A percentile compares a stretch with the other conserved stretches of the same genome.
Evolutionary conservation across 1,284 basidiomycete species (phyloP).

Genomic region (Ceratorhiza oryzae-sativae): DNA sequence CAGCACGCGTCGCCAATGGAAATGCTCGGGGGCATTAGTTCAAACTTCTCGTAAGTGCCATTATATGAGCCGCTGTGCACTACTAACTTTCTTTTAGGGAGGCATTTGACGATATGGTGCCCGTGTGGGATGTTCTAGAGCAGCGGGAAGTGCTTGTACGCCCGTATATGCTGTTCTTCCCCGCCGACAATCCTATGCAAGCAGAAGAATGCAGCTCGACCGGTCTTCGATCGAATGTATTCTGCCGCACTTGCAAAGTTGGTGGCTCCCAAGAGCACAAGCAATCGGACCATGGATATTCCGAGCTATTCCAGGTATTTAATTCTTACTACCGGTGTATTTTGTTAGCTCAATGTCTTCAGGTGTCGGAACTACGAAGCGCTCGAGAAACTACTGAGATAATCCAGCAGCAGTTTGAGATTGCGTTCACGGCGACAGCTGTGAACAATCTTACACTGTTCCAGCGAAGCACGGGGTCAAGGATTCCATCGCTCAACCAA

Average conservation of each 20-base stretch:
- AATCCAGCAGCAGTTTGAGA: slow-evolving; percentile 1
- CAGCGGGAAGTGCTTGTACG: slow-evolving; percentile 45
- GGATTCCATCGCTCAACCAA: slow-evolving; percentile 13
- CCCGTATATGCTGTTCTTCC: neutral
- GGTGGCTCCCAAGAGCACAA: slow-evolving; percentile 36
- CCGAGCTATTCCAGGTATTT: slow-evolving; percentile 35
- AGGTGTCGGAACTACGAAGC: neutral
- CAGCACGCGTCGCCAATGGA: slow-evolving; percentile 22
- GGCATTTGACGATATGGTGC: slow-evolving; percentile 25
- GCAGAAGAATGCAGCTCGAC: slow-evolving; percentile 23
- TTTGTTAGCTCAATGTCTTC: neutral
- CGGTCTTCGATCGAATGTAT: slow-evolving; percentile 12
- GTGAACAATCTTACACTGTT: neutral
- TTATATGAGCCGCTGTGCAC: neutral
- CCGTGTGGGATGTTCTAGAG: slow-evolving; percentile 45
- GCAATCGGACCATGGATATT: slow-evolving; percentile 31
- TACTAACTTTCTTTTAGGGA: neutral
- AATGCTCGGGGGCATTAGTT: slow-evolving; percentile 14
- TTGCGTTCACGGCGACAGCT: neutral
- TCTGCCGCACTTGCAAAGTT: slow-evolving; percentile 40
- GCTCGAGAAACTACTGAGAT: neutral
- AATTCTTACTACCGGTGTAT: neutral
- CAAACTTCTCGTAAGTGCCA: slow-evolving; percentile 12
- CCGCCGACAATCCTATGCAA: slow-evolving; percentile 43
- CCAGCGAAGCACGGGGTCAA: slow-evolving; percentile 20